phyloP scores from a whole-genome alignment of 306 rosid species.

The Luffa acutangula region DNA sequence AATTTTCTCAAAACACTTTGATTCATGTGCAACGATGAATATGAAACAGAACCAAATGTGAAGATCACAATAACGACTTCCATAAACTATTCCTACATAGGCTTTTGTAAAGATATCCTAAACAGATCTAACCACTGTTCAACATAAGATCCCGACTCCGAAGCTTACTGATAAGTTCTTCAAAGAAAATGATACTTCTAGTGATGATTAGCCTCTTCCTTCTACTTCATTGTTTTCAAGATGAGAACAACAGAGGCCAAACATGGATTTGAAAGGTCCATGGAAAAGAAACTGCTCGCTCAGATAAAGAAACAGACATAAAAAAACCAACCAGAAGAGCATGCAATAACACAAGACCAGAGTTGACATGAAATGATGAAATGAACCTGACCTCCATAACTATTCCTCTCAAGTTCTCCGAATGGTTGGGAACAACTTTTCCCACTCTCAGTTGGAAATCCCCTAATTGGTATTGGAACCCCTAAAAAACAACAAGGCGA shows the following conservation, averaged over 20 bases:
- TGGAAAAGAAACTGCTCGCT: background rate
- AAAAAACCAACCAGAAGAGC: background rate
- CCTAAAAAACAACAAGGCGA: slow-evolving; percentile 15
- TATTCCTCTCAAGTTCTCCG: slow-evolving; percentile 78
- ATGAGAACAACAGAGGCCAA: background rate
- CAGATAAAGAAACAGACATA: background rate
- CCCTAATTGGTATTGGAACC: slow-evolving; percentile 61
- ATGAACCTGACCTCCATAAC: slow-evolving; percentile 58
- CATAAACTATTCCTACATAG: background rate
- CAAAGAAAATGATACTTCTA: background rate
- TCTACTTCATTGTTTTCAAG: background rate
- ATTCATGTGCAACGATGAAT: background rate
- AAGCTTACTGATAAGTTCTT: background rate
- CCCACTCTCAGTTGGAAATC: slow-evolving; percentile 75
- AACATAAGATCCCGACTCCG: background rate
- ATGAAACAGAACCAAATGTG: background rate
- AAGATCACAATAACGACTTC: background rate
- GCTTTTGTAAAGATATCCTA: background rate
- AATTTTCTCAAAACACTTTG: background rate
- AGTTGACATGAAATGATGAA: background rate
- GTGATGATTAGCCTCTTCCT: background rate
- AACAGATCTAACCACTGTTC: background rate
- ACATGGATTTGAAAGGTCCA: background rate
- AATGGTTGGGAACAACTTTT: slow-evolving; percentile 63
- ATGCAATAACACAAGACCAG: background rate